phyloP scores from a whole-genome alignment of 2,329 filamentous ascomycete species.

The Fusarium liriodendri region DNA sequence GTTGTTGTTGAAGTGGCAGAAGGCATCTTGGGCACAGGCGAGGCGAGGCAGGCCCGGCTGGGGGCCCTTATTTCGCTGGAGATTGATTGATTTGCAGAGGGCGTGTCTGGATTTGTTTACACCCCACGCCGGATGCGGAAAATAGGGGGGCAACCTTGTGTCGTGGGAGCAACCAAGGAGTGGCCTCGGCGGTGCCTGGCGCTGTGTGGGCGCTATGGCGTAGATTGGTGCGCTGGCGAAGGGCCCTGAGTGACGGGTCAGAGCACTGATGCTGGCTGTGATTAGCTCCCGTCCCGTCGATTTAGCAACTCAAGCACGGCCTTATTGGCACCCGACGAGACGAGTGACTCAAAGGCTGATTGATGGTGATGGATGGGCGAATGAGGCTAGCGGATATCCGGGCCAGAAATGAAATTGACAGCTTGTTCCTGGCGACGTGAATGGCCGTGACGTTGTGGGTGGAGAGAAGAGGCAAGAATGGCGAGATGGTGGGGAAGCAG shows the following conservation, averaged over 20 bases:
- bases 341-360: not conserved
- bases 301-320: conserved; percentile 22
- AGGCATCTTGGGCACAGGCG: conserved; percentile 40
- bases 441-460: conserved; percentile 22
- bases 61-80: conserved; percentile 39
- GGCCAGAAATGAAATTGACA: conserved; percentile 21
- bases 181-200: not conserved
- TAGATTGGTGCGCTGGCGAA: not conserved
- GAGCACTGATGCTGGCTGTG: conserved; percentile 17
- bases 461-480: conserved; percentile 6
- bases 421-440: conserved; percentile 6
- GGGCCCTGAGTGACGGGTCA: not conserved
- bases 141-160: conserved; percentile 42
- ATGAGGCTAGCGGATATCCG: conserved; percentile 26
- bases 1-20: conserved; percentile 40
- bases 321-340: conserved; percentile 7
- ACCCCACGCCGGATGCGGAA: conserved; percentile 43
- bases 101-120: conserved; percentile 47
- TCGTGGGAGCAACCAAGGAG: conserved; percentile 30
- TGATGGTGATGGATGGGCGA: conserved; percentile 1
- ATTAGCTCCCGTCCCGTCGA: conserved; percentile 36
- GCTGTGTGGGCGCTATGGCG: conserved; percentile 1
- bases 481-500: conserved; percentile 23
- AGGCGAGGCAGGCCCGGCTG: conserved; percentile 30
- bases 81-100: conserved; percentile 33